Evolutionary conservation across 106 monocot species (phyloP).

Genomic region (Allium cepa): DNA sequence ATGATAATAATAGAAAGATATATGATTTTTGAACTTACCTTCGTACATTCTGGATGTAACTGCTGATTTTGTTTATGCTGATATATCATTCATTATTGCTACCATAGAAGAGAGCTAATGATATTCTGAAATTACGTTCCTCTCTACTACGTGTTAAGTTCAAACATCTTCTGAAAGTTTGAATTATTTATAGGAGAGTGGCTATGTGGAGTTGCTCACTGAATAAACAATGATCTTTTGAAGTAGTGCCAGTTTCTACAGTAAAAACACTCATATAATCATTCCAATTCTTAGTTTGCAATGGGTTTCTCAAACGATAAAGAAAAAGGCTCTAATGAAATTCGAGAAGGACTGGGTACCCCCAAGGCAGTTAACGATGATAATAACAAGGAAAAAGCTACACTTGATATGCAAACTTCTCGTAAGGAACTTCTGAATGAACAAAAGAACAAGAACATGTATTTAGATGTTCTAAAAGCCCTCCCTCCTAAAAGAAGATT

Average conservation of each 20-base stretch:
- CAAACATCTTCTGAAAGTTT: too few relatives aligned
- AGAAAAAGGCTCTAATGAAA: neutral
- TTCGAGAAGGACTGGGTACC: neutral
- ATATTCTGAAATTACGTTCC: too few relatives aligned
- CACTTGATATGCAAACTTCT: constrained; percentile 21
- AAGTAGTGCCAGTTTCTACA: too few relatives aligned
- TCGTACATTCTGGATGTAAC: neutral
- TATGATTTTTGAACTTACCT: too few relatives aligned
- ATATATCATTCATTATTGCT: neutral
- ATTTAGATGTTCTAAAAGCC: constrained; percentile 11
- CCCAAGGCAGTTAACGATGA: neutral
- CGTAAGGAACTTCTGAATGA: constrained; percentile 19
- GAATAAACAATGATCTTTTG: too few relatives aligned
- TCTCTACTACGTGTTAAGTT: too few relatives aligned
- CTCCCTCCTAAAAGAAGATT: constrained; percentile 19
- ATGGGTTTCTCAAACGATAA: too few relatives aligned
- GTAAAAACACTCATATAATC: neutral
- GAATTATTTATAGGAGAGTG: neutral
- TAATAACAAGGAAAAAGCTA: neutral
- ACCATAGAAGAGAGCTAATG: too few relatives aligned
- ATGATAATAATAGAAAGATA: too few relatives aligned
- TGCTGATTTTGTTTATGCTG: neutral
- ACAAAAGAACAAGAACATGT: constrained; percentile 10
- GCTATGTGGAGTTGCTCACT: neutral
- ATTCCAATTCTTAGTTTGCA: neutral